Evolutionary conservation across 2,329 filamentous ascomycete genomes (phyloP).

Genomic region (Daldinia eschscholtzii): DNA sequence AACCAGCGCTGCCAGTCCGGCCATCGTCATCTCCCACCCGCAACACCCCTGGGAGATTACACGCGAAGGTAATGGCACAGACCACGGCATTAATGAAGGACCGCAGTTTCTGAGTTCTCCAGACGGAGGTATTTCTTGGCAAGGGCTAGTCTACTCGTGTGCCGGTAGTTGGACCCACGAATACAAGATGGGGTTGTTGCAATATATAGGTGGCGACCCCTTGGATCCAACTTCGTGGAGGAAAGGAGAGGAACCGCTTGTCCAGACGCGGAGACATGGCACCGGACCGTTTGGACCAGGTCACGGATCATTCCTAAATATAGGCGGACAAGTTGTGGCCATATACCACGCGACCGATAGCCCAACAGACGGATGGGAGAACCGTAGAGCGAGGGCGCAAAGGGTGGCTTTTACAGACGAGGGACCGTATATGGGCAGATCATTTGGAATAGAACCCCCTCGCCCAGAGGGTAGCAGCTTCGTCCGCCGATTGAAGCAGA

Average conservation of each 20-base stretch:
- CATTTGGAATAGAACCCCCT: slow-evolving; percentile 35
- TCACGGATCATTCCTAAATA: slow-evolving; percentile 50
- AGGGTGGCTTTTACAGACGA: slow-evolving; percentile 49
- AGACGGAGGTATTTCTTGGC: slow-evolving; percentile 47
- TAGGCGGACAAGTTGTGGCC: slow-evolving; percentile 46
- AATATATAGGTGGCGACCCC: slow-evolving; percentile 50
- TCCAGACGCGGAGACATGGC: slow-evolving; percentile 40
- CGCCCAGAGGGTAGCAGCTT: slow-evolving; percentile 24
- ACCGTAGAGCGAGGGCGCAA: slow-evolving; percentile 49
- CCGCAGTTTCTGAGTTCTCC: slow-evolving; percentile 52
- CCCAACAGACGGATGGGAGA: slow-evolving; percentile 50
- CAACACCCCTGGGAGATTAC: slow-evolving; percentile 52
- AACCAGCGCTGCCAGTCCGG: slow-evolving; percentile 40
- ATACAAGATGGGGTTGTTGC: slow-evolving; percentile 52
- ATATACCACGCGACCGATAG: slow-evolving; percentile 52
- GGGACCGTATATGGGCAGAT: slow-evolving; percentile 50
- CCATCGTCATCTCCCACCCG: slow-evolving; percentile 46
- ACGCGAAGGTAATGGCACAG: slow-evolving; percentile 45
- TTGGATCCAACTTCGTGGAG: slow-evolving; percentile 48
- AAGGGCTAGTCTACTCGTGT: slow-evolving; percentile 50
- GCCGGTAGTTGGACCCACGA: slow-evolving; percentile 53
- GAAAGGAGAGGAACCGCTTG: slow-evolving; percentile 48
- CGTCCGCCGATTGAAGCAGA: slow-evolving; percentile 34
- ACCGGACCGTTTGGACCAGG: slow-evolving; percentile 49
- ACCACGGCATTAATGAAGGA: slow-evolving; percentile 53